These are phyloP conservation scores for Stemphylium beticola DNA, from an alignment of 2,329 filamentous ascomycete genomes.

Conservation along the genomic window DNA sequence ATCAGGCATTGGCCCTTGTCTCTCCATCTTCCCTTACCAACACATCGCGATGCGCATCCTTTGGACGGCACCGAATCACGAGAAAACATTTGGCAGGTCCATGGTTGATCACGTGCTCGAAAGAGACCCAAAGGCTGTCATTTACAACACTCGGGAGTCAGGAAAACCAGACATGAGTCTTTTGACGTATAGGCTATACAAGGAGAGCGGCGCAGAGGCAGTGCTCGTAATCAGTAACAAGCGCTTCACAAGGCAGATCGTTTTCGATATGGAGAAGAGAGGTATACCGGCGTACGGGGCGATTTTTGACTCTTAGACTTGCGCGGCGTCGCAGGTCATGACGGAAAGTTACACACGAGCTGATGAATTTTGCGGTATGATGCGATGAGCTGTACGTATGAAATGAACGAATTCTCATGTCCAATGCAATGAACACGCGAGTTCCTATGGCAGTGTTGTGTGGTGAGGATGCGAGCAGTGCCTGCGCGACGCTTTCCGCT, in stretches of 20 bases:
- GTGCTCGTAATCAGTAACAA: constrained; percentile 77
- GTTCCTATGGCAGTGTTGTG: not conserved
- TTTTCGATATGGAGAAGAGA: constrained; percentile 70
- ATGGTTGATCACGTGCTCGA: constrained; percentile 65
- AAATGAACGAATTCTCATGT: not conserved
- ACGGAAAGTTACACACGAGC: not conserved
- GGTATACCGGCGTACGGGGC: constrained; percentile 73
- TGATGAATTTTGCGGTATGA: constrained; percentile 1
- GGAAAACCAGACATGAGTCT: constrained; percentile 69
- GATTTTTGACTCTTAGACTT: constrained; percentile 68
- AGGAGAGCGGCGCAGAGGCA: constrained; percentile 64
- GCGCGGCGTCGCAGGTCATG: not conserved
- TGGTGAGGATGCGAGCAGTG: not conserved
- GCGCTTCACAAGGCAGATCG: constrained; percentile 69
- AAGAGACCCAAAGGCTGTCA: constrained; percentile 68
- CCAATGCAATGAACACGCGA: not conserved
- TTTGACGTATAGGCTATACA: constrained; percentile 61
- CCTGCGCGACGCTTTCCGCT: not conserved
- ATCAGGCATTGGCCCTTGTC: constrained; percentile 51
- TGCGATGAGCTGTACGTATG: not conserved
- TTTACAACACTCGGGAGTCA: constrained; percentile 69
- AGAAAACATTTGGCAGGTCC: constrained; percentile 67
- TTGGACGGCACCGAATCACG: constrained; percentile 72
- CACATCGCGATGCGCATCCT: constrained; percentile 65
- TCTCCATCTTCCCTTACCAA: constrained; percentile 59